Base-by-base conservation (phyloP, 192 early-diverging fungal genomes). In the Cladochytrium replicatum region DNA sequence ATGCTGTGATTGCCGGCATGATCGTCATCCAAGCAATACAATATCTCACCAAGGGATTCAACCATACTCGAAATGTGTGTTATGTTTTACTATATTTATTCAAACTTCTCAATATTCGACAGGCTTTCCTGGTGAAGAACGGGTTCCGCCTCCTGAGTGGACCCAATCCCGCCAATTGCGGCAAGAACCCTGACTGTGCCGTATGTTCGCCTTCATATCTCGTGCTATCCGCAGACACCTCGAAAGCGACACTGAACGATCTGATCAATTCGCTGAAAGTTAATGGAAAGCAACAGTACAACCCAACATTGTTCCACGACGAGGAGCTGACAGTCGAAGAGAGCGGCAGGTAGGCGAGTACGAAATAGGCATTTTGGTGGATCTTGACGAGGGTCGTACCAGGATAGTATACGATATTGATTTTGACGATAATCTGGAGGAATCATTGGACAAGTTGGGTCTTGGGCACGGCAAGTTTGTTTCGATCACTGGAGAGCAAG, bases 1-100 rank as follows among this genome's bases (percentile, higher is more conserved):
- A 99, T 50, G 96, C 93, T 4, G 86, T 95, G 23, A 77, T 97
- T 48, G 88, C 93, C 8, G 96, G 94, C 3, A 66, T 93, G 66
- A 92, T 99, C 50, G 87, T 93, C 8, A 72, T 89, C 60, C 80
- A 90, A 32, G 87, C 88, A 0, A 82, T 87, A 42, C 78, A 87
- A 55, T 71, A 93, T 52, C 50, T 75, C 29, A 57, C 70, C 55
- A 57, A 77, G 2, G 32, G 69, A 31, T 46, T 67, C 19, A 51
- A 57, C 4, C 57, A 71, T 17, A 72, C 77, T 57, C 64, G 74
- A 62, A 82, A 83, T 77, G 61, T 28, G 52, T 17, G 13, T 9
- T n/a, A 32, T 15, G 6, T 42, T 29, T 56, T 8, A 2, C 38
- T 9, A 28, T 38, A 22, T 52, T 8, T 27, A 38, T 23, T 49